Conservation (phyloP, 2,329 filamentous ascomycete species). For the Ophiostoma quercus region DNA sequence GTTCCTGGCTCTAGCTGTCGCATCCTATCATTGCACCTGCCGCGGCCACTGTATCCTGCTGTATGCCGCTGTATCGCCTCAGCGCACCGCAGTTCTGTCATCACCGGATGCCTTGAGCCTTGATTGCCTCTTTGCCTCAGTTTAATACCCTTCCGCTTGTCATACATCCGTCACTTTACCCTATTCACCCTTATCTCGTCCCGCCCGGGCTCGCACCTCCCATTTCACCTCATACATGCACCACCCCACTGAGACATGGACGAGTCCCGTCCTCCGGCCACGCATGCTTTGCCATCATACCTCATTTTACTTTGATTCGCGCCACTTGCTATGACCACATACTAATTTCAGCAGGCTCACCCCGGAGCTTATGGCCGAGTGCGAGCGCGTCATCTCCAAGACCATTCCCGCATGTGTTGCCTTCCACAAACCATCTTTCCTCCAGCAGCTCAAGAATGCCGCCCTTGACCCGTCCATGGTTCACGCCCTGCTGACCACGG, state of each 20-base stretch:
- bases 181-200: background rate
- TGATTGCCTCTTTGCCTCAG: constrained; percentile 3
- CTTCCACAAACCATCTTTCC: constrained; percentile 58
- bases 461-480: constrained; percentile 53
- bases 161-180: background rate
- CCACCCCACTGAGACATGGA: constrained; percentile 20
- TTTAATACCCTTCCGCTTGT: background rate
- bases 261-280: background rate
- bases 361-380: constrained; percentile 54
- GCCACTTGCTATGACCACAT: background rate
- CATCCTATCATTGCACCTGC: background rate
- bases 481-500: constrained; percentile 54
- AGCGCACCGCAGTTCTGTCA: background rate
- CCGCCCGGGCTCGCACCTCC: background rate
- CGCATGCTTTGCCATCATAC: background rate
- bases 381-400: constrained; percentile 57
- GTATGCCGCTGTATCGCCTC: background rate
- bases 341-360: constrained; percentile 41
- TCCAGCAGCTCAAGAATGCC: constrained; percentile 55
- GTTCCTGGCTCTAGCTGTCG: background rate
- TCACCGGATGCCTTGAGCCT: background rate
- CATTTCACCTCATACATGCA: constrained; percentile 10
- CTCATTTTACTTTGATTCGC: background rate
- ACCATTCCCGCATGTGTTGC: constrained; percentile 57
- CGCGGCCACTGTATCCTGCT: background rate